Evolutionary conservation across 257 asterid species (phyloP).

Genomic region (Echites panduratus): DNA sequence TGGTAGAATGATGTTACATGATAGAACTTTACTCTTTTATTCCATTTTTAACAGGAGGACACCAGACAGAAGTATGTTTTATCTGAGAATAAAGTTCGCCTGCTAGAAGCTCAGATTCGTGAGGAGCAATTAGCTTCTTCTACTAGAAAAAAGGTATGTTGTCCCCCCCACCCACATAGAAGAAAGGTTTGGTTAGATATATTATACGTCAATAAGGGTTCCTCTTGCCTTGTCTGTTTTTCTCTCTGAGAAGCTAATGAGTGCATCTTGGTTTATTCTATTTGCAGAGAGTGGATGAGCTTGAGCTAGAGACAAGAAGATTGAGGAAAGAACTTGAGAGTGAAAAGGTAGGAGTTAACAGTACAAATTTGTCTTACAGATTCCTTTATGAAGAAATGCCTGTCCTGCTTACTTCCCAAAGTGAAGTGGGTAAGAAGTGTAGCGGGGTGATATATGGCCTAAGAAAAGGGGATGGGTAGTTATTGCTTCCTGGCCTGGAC

Average conservation of each 20-base stretch:
- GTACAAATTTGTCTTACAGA: constrained; percentile 13
- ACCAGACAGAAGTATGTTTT: constrained; percentile 76
- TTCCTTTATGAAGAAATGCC: not conserved
- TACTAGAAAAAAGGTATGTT: constrained; percentile 51
- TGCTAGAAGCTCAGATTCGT: constrained; percentile 67
- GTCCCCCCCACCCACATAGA: too few species aligned
- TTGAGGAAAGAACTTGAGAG: constrained; percentile 78
- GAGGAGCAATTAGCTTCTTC: constrained; percentile 75
- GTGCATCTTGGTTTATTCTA: constrained; percentile 11
- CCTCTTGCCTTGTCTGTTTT: not conserved
- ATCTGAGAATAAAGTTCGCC: constrained; percentile 91
- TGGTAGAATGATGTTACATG: not conserved
- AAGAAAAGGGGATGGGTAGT: not conserved
- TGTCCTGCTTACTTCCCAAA: not conserved
- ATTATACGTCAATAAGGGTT: not conserved
- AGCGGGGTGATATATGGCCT: not conserved
- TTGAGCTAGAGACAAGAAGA: constrained; percentile 61
- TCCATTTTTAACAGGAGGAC: constrained; percentile 56
- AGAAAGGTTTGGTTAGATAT: too few species aligned
- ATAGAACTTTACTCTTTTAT: not conserved
- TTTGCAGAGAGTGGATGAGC: constrained; percentile 78
- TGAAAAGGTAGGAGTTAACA: constrained; percentile 78
- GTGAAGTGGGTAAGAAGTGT: not conserved
- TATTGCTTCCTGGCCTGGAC: not conserved
- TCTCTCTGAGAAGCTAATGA: constrained; percentile 18